Conservation (phyloP, 148 eudicot species). For the Cornus suecica region DNA sequence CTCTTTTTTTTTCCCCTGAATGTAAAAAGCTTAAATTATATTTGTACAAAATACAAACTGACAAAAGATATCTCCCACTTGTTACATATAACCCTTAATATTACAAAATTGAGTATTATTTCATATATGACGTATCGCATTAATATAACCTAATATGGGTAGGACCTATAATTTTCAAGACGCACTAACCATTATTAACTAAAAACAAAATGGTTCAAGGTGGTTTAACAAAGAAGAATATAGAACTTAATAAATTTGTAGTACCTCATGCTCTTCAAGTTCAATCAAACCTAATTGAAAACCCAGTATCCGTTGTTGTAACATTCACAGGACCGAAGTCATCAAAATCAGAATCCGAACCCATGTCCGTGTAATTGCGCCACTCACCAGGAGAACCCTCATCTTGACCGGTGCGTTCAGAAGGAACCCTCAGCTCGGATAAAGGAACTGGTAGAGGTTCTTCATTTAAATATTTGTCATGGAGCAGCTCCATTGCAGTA, state of each 20-base stretch:
- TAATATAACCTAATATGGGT: background rate
- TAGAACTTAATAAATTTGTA: background rate
- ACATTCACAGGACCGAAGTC: slow-evolving; percentile 57
- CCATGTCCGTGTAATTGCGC: slow-evolving; percentile 46
- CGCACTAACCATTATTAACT: background rate
- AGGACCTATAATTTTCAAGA: background rate
- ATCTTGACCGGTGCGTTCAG: slow-evolving; percentile 31
- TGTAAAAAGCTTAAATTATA: too few relatives aligned
- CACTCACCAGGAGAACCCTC: slow-evolving; percentile 44
- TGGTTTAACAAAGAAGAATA: background rate
- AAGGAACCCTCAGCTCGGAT: slow-evolving; percentile 66
- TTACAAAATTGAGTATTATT: background rate
- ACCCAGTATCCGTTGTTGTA: slow-evolving; percentile 51
- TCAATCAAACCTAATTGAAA: slow-evolving; percentile 68
- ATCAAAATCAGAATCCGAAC: slow-evolving; percentile 75
- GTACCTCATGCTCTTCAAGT: background rate
- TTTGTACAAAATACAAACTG: too few relatives aligned
- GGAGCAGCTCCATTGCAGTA: slow-evolving; percentile 85
- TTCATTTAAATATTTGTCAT: slow-evolving; percentile 74
- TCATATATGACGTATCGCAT: background rate
- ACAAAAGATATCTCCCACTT: background rate
- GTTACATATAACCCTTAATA: background rate
- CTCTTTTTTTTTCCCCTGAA: too few relatives aligned
- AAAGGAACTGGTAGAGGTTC: slow-evolving; percentile 70
- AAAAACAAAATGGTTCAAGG: background rate